Percentiles rank a stretch among this genome's conserved stretches.
Evolutionary conservation across 768 basidiomycete species (phyloP).

Genomic region (Lactifluus pinguis): DNA sequence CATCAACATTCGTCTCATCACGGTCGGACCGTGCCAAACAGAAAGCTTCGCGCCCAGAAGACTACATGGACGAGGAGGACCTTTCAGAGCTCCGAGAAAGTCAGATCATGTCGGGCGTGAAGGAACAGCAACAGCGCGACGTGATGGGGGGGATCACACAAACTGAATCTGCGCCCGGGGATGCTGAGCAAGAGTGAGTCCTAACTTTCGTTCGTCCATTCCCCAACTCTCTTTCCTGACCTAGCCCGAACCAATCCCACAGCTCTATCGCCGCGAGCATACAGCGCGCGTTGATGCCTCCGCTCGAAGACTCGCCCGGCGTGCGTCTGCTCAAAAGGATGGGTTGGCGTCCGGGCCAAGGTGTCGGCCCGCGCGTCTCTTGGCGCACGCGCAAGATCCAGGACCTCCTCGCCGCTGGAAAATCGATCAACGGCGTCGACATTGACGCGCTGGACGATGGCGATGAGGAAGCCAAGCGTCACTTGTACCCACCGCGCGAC

Average conservation of each 20-base stretch:
- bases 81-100: constrained; percentile 71
- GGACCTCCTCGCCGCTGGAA: constrained; percentile 40
- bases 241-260: not conserved
- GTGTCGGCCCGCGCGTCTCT: constrained; percentile 84
- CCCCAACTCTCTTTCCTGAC: not conserved
- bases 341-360: constrained; percentile 92
- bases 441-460: constrained; percentile 32
- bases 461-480: constrained; percentile 77
- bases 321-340: constrained; percentile 85
- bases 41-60: constrained; percentile 61
- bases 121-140: constrained; percentile 67
- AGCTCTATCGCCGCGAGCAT: constrained; percentile 60
- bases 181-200: constrained; percentile 46
- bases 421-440: constrained; percentile 26
- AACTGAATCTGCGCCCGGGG: constrained; percentile 39
- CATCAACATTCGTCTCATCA: constrained; percentile 88
- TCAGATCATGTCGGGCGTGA: constrained; percentile 49
- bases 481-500: constrained; percentile 81
- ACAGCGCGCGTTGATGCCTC: constrained; percentile 57
- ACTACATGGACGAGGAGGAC: constrained; percentile 99
- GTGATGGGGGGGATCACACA: constrained; percentile 55
- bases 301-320: constrained; percentile 73
- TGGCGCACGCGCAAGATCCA: constrained; percentile 66
- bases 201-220: not conserved
- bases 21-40: constrained; percentile 63